Conservation (phyloP, 805 yeast species). For the Cyberlindnera veronae region DNA sequence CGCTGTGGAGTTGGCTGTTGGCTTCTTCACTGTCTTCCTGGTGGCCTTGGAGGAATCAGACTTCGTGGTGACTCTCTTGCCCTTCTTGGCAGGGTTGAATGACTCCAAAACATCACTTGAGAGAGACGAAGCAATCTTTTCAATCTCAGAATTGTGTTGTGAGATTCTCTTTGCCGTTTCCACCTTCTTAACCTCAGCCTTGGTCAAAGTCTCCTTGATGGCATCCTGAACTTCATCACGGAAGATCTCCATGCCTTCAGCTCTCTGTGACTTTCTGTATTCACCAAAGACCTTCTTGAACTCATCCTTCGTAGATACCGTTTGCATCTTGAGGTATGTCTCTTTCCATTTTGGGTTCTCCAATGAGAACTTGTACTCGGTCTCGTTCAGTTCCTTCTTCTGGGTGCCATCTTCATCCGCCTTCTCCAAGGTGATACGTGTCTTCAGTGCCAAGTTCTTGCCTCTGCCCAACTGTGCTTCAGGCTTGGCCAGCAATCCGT, state of each 20-base stretch:
- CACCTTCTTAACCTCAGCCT: background rate
- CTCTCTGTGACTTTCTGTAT: conserved; percentile 1
- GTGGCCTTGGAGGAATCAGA: background rate
- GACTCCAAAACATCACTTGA: conserved; percentile 1
- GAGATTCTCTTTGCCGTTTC: background rate
- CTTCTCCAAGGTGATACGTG: conserved; percentile 2
- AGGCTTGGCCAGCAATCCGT: conserved; percentile 41
- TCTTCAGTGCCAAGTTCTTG: conserved; percentile 5
- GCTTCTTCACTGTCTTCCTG: background rate
- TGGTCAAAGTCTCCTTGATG: background rate
- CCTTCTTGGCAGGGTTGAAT: background rate
- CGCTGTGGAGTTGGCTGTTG: background rate
- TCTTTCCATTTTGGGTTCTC: conserved; percentile 16
- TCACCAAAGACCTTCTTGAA: conserved; percentile 5
- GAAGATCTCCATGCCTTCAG: background rate
- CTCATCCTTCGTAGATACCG: conserved; percentile 3
- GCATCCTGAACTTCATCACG: background rate
- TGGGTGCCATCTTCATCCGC: no score
- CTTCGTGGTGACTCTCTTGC: background rate
- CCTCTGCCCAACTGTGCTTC: conserved; percentile 25
- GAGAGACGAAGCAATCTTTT: background rate
- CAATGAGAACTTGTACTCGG: conserved; percentile 5
- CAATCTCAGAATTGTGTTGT: background rate
- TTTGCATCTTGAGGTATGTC: conserved; percentile 17
- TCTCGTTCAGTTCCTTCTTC: no score